phyloP scores from a whole-genome alignment of 2,329 filamentous ascomycete species.

The Paradendryphiella salina region DNA sequence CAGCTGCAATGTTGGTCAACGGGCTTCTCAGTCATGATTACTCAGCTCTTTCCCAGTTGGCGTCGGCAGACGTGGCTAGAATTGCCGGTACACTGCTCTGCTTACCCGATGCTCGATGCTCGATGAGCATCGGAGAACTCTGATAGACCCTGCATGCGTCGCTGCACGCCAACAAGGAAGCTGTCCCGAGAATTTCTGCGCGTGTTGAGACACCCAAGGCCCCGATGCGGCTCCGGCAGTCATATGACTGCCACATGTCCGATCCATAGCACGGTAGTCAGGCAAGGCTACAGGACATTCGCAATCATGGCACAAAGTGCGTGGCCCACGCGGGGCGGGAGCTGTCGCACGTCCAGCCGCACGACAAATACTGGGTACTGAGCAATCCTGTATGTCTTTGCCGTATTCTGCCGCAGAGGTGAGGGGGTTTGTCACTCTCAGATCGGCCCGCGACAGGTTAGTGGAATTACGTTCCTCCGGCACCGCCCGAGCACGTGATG shows the following conservation, averaged over 20 bases:
- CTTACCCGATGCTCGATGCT: neutral
- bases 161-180: conserved; percentile 3
- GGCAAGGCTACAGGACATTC: neutral
- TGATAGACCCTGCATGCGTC: conserved; percentile 15
- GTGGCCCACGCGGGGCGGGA: neutral
- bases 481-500: conserved; percentile 21
- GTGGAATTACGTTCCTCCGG: conserved; percentile 15
- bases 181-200: conserved; percentile 24
- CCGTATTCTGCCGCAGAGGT: conserved; percentile 6
- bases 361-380: no score
- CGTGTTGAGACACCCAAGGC: neutral
- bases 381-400: neutral
- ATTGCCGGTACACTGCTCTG: neutral
- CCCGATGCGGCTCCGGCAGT: conserved; percentile 6
- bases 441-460: conserved; percentile 4
- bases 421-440: neutral
- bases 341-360: neutral
- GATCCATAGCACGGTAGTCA: neutral
- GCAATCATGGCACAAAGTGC: neutral
- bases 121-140: conserved; percentile 2
- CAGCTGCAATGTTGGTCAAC: neutral
- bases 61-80: neutral
- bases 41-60: conserved; percentile 16
- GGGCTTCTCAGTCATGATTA: conserved; percentile 14
- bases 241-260: neutral